A percentile compares a stretch with the other conserved stretches of the same genome.
Conservation (phyloP, 139 green algal species). For the Ostreobium quekettii region DNA sequence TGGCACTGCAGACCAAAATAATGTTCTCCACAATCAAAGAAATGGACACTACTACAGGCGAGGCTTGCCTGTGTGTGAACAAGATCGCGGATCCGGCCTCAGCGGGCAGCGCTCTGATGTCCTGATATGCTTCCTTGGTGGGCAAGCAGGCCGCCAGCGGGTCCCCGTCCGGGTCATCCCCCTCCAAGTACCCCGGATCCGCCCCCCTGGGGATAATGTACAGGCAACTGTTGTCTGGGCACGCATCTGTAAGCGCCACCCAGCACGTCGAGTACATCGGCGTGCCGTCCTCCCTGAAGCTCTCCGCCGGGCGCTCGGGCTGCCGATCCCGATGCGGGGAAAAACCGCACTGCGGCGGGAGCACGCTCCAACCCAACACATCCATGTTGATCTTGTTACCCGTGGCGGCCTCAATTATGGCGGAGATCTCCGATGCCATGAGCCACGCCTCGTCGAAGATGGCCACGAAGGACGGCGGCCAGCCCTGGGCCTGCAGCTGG, state of each 20-base stretch:
- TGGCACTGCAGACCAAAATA: too few relatives aligned
- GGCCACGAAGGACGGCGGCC: slow-evolving; percentile 37
- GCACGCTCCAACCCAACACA: slow-evolving; percentile 40
- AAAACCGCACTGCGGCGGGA: slow-evolving; percentile 34
- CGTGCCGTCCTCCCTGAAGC: slow-evolving; percentile 39
- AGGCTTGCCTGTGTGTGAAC: slow-evolving; percentile 57
- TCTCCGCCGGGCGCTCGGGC: slow-evolving; percentile 39
- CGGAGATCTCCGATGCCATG: neutral
- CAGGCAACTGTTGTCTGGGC: slow-evolving; percentile 51
- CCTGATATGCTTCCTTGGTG: slow-evolving; percentile 42
- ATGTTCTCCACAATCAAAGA: too few relatives aligned
- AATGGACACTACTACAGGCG: too few relatives aligned
- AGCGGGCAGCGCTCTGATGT: slow-evolving; percentile 41
- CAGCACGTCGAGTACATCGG: slow-evolving; percentile 50
- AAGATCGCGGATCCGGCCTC: slow-evolving; percentile 32
- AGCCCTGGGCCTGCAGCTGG: slow-evolving; percentile 32
- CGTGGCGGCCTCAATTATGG: slow-evolving; percentile 26
- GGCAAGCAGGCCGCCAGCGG: slow-evolving; percentile 34
- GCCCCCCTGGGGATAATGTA: slow-evolving; percentile 43
- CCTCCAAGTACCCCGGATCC: slow-evolving; percentile 44
- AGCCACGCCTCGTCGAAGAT: slow-evolving; percentile 44
- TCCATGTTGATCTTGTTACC: slow-evolving; percentile 53
- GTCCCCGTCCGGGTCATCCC: slow-evolving; percentile 42
- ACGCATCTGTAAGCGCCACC: slow-evolving; percentile 45
- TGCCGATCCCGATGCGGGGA: slow-evolving; percentile 55